Evolutionary conservation across 202 grass and related monocot species (phyloP), one percentile per base, ranked within the genome.

Genomic region (Zoysia matrella): DNA sequence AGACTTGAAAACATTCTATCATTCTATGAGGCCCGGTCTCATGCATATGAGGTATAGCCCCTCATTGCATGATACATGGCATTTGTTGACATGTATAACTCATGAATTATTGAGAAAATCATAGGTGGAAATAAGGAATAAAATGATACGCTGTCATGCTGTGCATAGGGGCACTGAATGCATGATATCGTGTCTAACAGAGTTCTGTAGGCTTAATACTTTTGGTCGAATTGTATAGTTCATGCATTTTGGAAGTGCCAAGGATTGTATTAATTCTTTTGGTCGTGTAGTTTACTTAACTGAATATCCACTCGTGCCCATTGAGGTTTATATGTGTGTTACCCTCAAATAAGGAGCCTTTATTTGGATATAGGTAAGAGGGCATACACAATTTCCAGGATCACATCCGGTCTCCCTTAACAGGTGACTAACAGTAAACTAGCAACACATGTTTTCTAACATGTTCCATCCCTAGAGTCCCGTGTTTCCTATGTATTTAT

Each of bases 371-470:
- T 76, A 98, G 95, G 78, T 47, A 44, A 95, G 90, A 87, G 95
- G 86, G 36, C 78, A 86, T 78, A 62, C 84, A 44, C 95, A 98
- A 76, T 98, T 98, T 95, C 92, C 92, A 55, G 95, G 95, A 77
- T 98, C 95, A 80, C 95, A 98, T 82, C 95, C 95, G 51, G 95
- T 98, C 74, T 98, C 95, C 86, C 92, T 98, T 86, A 93, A 98
- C 77, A 98, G 92, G 95, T 94, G 71, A 71, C 50, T 43, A 75
- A 47, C 79, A 13, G 61, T 61, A 73, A 66, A 66, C 22, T 11
- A 65, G 36, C 49, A 30, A 81, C 39, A 16, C 65, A 51, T 66
- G 80, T 80, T 76, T 36, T 79, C 9, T 69, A 39, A 5, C 14
- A 41, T 11, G 0, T n/a, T 49, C 41, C 50, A 60, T 13, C n/a